Percentiles rank a stretch among this genome's conserved stretches.
These are phyloP conservation scores for Leucocoprinus sp. DNA, from an alignment of 768 basidiomycete species.

Conservation along the genomic window DNA sequence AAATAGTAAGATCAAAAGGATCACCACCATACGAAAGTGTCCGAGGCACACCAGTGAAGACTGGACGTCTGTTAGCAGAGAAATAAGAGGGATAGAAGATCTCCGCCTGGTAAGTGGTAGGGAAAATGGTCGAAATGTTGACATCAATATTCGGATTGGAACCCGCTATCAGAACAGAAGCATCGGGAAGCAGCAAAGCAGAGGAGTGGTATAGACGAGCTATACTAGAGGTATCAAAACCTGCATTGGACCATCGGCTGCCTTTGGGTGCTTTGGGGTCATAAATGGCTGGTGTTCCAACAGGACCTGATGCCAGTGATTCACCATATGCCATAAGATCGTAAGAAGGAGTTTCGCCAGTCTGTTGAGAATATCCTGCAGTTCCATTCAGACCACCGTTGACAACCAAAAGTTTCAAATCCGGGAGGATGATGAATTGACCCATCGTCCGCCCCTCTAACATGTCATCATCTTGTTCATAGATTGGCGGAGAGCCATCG, in stretches of 20 bases:
- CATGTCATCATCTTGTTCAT: conserved; percentile 71
- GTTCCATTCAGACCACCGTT: conserved; percentile 85
- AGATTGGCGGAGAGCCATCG: conserved; percentile 52
- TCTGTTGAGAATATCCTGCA: conserved; percentile 70
- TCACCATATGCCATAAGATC: conserved; percentile 58
- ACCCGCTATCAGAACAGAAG: conserved; percentile 80
- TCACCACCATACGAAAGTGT: conserved; percentile 78
- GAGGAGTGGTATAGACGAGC: conserved; percentile 88
- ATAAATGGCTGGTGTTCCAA: conserved; percentile 73
- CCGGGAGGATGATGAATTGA: conserved; percentile 78
- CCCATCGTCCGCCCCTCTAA: conserved; percentile 81
- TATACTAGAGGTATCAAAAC: conserved; percentile 53
- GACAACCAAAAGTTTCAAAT: conserved; percentile 65
- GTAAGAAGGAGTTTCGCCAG: conserved; percentile 35
- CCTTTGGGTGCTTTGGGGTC: conserved; percentile 69
- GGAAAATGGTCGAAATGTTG: conserved; percentile 48
- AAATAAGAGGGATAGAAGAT: conserved; percentile 92
- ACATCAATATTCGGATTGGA: conserved; percentile 92
- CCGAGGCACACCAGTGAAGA: conserved; percentile 57
- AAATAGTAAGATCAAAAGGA: conserved; percentile 68
- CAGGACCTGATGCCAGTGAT: conserved; percentile 74
- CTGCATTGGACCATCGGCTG: conserved; percentile 63
- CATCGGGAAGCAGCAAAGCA: conserved; percentile 87
- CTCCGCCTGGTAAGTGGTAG: conserved; percentile 77
- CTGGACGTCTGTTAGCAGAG: conserved; percentile 57